These are phyloP conservation scores for Microsporum ferrugineum DNA, from an alignment of 2,329 filamentous ascomycete species.

Conservation along the genomic window DNA sequence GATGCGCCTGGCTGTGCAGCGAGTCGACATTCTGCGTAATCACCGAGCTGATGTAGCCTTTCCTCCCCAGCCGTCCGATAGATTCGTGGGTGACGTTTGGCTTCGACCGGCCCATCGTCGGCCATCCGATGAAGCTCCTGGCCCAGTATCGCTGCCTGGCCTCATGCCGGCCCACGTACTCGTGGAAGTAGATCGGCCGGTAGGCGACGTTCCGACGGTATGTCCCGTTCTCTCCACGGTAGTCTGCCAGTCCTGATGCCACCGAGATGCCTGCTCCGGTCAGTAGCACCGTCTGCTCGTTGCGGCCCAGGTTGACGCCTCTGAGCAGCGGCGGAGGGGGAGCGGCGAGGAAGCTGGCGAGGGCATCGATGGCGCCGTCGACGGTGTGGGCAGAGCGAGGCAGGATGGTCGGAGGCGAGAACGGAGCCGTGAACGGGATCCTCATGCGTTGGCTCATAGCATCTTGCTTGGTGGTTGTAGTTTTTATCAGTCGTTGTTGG, in stretches of 20 bases:
- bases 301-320: conserved; percentile 30
- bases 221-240: conserved; percentile 77
- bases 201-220: conserved; percentile 87
- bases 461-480: conserved; percentile 21
- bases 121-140: conserved; percentile 85
- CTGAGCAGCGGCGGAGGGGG: conserved; percentile 42
- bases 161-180: conserved; percentile 73
- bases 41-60: conserved; percentile 63
- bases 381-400: conserved; percentile 60
- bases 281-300: conserved; percentile 52
- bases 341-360: conserved; percentile 63
- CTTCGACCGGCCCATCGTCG: conserved; percentile 61
- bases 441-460: conserved; percentile 63
- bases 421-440: conserved; percentile 78
- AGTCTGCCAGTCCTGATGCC: conserved; percentile 84
- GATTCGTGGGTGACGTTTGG: conserved; percentile 75
- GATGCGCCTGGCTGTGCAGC: conserved; percentile 72
- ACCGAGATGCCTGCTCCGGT: conserved; percentile 89
- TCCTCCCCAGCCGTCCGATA: conserved; percentile 55
- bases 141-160: conserved; percentile 92
- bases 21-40: conserved; percentile 97
- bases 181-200: conserved; percentile 82
- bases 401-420: conserved; percentile 63
- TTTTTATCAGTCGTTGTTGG: not conserved
- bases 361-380: conserved; percentile 62